Conservation (phyloP, 805 yeast genomes). For the Candida coquimbonensis region DNA sequence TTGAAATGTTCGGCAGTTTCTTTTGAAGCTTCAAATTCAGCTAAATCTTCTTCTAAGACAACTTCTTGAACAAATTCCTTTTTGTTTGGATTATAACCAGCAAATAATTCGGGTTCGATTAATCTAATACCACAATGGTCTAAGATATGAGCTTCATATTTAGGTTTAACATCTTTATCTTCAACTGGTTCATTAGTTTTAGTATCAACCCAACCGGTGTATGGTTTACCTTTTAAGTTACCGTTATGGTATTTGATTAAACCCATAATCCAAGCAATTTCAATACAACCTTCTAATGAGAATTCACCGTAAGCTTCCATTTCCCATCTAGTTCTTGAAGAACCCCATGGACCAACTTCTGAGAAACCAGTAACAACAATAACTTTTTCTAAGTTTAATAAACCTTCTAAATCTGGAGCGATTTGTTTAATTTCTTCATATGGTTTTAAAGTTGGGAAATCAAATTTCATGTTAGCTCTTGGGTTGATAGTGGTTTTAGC, state of each 20-base stretch:
- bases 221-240: constrained; percentile 79
- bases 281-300: constrained; percentile 95
- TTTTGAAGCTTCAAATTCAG: constrained; percentile 90
- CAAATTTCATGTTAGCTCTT: constrained; percentile 89
- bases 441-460: constrained; percentile 83
- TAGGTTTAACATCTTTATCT: constrained; percentile 86
- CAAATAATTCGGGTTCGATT: constrained; percentile 90
- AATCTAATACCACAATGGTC: constrained; percentile 96
- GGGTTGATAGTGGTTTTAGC: constrained; percentile 75
- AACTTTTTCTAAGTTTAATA: constrained; percentile 86
- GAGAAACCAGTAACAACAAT: constrained; percentile 96
- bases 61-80: constrained; percentile 93
- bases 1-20: constrained; percentile 94
- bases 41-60: constrained; percentile 92
- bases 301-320: constrained; percentile 95
- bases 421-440: constrained; percentile 63
- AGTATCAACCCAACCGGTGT: constrained; percentile 96
- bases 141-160: constrained; percentile 83
- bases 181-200: constrained; percentile 90
- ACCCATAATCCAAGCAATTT: constrained; percentile 99
- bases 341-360: constrained; percentile 99
- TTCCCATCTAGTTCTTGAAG: constrained; percentile 98
- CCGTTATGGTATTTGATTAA: constrained; percentile 93
- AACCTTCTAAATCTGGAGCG: constrained; percentile 76
- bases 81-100: constrained; percentile 91